These are phyloP conservation scores for Epichloe hybrida DNA, from an alignment of 2,329 filamentous ascomycete species.

Conservation along the genomic window DNA sequence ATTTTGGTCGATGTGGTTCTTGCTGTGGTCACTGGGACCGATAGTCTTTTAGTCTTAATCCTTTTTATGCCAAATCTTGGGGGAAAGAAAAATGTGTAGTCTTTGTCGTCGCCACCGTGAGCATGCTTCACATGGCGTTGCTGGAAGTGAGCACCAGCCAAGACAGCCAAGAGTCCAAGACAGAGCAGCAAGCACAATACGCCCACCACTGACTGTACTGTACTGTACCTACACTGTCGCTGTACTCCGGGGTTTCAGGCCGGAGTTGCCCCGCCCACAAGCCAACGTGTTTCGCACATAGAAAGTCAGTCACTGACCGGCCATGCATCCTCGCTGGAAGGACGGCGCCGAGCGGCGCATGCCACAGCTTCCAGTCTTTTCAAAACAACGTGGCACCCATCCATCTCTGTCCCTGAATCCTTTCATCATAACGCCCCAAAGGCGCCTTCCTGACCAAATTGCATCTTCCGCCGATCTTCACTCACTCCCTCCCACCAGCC, in stretches of 20 bases:
- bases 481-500: neutral
- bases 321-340: too few relatives aligned
- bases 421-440: neutral
- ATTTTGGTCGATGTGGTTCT: neutral
- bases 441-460: neutral
- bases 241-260: neutral
- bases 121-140: neutral
- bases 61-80: neutral
- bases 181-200: too few relatives aligned
- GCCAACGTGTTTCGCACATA: neutral
- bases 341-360: neutral
- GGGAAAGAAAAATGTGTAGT: neutral
- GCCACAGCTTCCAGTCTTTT: neutral
- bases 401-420: neutral
- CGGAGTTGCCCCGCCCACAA: conserved; percentile 1
- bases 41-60: neutral
- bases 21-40: neutral
- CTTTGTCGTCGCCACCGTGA: neutral
- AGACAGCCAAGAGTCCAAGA: too few relatives aligned
- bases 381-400: neutral
- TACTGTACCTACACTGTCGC: too few relatives aligned
- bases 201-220: too few relatives aligned
- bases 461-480: neutral
- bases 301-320: too few relatives aligned
- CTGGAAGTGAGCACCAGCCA: too few relatives aligned